Evolutionary conservation across 2,329 filamentous ascomycete species (phyloP).

Genomic region (Neofusicoccum sp.): DNA sequence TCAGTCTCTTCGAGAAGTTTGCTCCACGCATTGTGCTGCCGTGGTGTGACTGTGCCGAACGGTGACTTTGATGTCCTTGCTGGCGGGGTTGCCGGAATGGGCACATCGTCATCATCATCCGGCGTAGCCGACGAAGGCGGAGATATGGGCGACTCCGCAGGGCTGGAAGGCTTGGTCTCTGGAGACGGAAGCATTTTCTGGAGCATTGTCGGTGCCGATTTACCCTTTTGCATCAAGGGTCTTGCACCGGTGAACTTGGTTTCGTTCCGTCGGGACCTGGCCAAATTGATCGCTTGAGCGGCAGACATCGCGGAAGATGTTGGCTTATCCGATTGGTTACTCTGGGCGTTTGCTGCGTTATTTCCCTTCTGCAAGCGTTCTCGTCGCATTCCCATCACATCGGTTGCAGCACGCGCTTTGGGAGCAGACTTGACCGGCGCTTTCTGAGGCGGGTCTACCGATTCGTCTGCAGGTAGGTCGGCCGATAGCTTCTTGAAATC

Average conservation of each 20-base stretch:
- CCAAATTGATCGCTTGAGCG: not conserved
- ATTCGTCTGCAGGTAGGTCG: not conserved
- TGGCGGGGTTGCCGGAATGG: slow-evolving; percentile 6
- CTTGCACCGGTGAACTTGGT: not conserved
- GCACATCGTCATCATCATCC: not conserved
- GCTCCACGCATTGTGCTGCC: slow-evolving; percentile 35
- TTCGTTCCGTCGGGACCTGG: slow-evolving; percentile 2
- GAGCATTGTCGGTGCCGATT: slow-evolving; percentile 21
- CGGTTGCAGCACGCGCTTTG: not conserved
- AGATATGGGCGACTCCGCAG: not conserved
- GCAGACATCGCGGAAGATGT: not conserved
- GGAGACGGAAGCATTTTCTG: slow-evolving; percentile 32
- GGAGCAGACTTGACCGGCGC: not conserved
- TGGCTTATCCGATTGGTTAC: not conserved
- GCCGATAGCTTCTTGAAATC: not conserved
- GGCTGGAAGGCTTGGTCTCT: slow-evolving; percentile 19
- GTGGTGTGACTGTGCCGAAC: slow-evolving; percentile 35
- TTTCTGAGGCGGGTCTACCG: not conserved
- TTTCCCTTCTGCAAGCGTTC: not conserved
- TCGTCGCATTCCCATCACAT: not conserved
- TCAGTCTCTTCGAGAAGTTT: slow-evolving; percentile 31
- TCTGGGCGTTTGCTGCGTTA: not conserved
- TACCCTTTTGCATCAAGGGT: not conserved
- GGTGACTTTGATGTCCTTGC: slow-evolving; percentile 17
- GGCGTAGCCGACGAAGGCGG: not conserved